These are phyloP conservation scores for Coemansia sp. DNA, from an alignment of 192 early-diverging fungal species.

Conservation along the genomic window DNA sequence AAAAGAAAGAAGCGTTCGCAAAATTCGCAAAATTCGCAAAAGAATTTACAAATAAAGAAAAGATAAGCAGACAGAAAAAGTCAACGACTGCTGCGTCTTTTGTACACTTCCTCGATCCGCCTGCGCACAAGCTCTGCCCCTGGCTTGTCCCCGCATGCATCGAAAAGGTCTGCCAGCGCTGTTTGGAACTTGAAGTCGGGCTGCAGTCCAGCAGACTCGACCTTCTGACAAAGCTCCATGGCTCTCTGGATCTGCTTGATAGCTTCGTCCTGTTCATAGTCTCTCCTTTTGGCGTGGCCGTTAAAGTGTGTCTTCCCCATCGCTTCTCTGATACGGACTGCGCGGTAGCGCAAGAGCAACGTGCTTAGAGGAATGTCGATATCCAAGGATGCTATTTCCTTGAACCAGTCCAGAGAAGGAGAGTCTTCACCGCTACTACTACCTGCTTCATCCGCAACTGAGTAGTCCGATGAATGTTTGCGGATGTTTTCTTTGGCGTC, in stretches of 20 bases:
- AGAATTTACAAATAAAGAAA: conserved; percentile 3
- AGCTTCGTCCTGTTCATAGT: neutral
- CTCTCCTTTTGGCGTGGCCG: neutral
- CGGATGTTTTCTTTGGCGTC: neutral
- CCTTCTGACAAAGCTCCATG: conserved; percentile 36
- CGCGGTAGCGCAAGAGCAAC: conserved; percentile 38
- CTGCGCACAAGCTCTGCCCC: conserved; percentile 38
- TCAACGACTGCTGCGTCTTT: neutral
- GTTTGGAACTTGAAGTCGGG: conserved; percentile 40
- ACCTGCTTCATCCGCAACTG: neutral
- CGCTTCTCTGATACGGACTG: conserved; percentile 29
- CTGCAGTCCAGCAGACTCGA: conserved; percentile 24
- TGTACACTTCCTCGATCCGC: conserved; percentile 9
- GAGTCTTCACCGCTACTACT: neutral
- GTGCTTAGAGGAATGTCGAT: conserved; percentile 45
- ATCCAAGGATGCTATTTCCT: conserved; percentile 1
- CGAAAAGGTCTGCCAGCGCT: conserved; percentile 42
- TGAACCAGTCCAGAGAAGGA: neutral
- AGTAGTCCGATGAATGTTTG: neutral
- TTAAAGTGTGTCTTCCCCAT: neutral
- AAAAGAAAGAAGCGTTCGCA: neutral
- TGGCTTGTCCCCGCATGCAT: conserved; percentile 32
- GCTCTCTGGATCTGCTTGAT: conserved; percentile 30
- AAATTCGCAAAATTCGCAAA: neutral
- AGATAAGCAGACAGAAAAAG: neutral